Percentiles rank a stretch among this genome's conserved stretches.
Conservation (phyloP, 2,329 filamentous ascomycete species). For the Aspergillus chevalieri region DNA sequence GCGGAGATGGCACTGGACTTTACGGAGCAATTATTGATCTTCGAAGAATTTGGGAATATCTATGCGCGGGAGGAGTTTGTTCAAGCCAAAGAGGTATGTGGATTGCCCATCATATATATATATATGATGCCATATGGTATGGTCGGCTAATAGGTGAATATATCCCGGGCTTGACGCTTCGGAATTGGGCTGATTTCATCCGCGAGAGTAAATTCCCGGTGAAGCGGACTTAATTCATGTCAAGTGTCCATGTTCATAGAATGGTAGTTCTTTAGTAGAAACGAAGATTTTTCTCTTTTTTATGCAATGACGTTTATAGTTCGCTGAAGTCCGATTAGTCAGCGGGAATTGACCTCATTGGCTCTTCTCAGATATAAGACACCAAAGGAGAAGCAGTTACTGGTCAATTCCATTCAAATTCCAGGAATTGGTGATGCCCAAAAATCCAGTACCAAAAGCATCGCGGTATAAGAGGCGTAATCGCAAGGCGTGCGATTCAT, state of each 20-base stretch:
- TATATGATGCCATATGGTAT: too few species aligned
- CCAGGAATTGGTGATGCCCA: not conserved
- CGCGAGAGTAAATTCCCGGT: not conserved
- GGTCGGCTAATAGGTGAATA: not conserved
- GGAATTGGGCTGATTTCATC: not conserved
- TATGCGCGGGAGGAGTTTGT: conserved; percentile 6
- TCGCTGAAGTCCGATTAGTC: not conserved
- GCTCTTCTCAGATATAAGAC: not conserved
- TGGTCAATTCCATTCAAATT: not conserved
- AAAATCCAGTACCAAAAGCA: not conserved
- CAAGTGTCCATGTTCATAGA: too few species aligned
- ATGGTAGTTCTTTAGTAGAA: not conserved
- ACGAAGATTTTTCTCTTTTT: not conserved
- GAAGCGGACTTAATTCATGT: not conserved
- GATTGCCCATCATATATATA: not conserved
- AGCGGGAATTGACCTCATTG: not conserved
- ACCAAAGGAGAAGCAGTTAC: too few species aligned
- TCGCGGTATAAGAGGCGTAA: not conserved
- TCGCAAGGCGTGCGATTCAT: conserved; percentile 3
- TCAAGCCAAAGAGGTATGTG: conserved; percentile 3
- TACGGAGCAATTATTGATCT: conserved; percentile 10
- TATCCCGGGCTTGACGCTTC: not conserved
- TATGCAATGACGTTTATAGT: not conserved
- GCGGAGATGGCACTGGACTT: conserved; percentile 7
- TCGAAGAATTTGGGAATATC: conserved; percentile 8